Conservation (phyloP, 495 filamentous ascomycete species). For the Hypoxylon cercidicola region DNA sequence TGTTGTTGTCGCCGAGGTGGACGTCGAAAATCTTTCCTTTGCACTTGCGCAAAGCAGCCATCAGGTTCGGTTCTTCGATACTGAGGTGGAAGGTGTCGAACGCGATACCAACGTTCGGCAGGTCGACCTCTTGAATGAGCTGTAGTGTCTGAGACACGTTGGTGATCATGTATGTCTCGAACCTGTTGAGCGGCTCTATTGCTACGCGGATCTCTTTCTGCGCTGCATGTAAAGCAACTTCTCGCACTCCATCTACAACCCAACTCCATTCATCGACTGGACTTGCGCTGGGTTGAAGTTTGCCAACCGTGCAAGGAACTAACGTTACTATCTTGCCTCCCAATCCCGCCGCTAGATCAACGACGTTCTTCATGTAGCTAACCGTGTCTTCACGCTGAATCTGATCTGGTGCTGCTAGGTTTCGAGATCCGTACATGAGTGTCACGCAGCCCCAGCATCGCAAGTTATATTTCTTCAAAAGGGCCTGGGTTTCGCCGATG, state of each 20-base stretch:
- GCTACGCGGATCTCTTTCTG: slow-evolving; percentile 33
- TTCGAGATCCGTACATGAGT: slow-evolving; percentile 43
- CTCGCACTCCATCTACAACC: slow-evolving; percentile 42
- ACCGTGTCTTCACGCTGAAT: slow-evolving; percentile 38
- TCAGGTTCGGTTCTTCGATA: slow-evolving; percentile 42
- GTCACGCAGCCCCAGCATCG: slow-evolving; percentile 42
- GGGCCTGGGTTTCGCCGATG: slow-evolving; percentile 29
- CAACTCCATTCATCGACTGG: slow-evolving; percentile 42
- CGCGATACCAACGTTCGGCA: slow-evolving; percentile 38
- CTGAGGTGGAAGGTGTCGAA: slow-evolving; percentile 46
- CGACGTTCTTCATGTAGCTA: slow-evolving; percentile 41
- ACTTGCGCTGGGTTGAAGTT: slow-evolving; percentile 38
- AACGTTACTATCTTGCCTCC: slow-evolving; percentile 41
- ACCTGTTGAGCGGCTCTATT: slow-evolving; percentile 44
- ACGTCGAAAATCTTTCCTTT: slow-evolving; percentile 37
- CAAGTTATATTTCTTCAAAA: slow-evolving; percentile 40
- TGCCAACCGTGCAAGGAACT: slow-evolving; percentile 43
- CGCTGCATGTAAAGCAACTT: slow-evolving; percentile 32
- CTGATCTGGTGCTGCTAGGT: slow-evolving; percentile 35
- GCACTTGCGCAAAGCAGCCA: slow-evolving; percentile 37
- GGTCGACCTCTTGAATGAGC: slow-evolving; percentile 34
- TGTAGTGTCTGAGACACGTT: slow-evolving; percentile 38
- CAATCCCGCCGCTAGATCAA: slow-evolving; percentile 35
- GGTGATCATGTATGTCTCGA: slow-evolving; percentile 45
- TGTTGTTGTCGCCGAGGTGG: slow-evolving; percentile 45